Evolutionary conservation across 768 basidiomycete species (phyloP).

Genomic region (Termitomyces sp.): DNA sequence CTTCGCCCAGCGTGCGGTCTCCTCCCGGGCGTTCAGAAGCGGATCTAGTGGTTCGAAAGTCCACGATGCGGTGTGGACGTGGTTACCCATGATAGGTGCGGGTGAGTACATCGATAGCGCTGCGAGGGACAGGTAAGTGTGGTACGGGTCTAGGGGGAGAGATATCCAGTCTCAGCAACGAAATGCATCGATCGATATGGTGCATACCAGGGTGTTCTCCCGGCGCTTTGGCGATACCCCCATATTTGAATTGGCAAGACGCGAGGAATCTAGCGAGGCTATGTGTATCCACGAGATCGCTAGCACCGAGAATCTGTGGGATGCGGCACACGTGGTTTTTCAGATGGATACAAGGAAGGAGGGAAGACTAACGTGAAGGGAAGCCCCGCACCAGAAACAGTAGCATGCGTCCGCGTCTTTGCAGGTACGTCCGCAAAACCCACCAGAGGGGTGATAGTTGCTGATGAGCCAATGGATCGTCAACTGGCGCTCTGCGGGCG

Average conservation of each 20-base stretch:
- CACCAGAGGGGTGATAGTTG: conserved; percentile 67
- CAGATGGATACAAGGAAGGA: not conserved
- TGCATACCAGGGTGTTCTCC: conserved; percentile 69
- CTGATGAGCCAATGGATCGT: conserved; percentile 77
- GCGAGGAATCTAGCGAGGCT: conserved; percentile 63
- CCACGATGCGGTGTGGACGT: conserved; percentile 39
- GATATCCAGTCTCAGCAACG: conserved; percentile 1
- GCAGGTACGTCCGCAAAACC: conserved; percentile 84
- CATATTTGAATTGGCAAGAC: conserved; percentile 80
- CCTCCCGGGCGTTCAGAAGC: conserved; percentile 61
- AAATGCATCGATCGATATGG: not conserved
- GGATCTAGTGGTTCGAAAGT: conserved; percentile 58
- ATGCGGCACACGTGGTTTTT: not conserved
- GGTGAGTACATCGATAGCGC: conserved; percentile 67
- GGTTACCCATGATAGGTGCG: conserved; percentile 31
- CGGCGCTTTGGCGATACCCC: conserved; percentile 84
- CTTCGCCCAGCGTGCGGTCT: conserved; percentile 65
- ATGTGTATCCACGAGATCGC: conserved; percentile 48
- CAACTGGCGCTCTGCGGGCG: conserved; percentile 36
- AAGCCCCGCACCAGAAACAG: conserved; percentile 91
- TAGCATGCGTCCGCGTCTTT: conserved; percentile 94
- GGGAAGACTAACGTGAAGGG: conserved; percentile 57
- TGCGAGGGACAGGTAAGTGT: conserved; percentile 89
- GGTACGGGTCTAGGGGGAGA: conserved; percentile 72
- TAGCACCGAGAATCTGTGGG: conserved; percentile 64